Percentiles rank a stretch among this genome's conserved stretches.
These are phyloP conservation scores for Dalechampia spathulata DNA, from an alignment of 441 rosid species.

Conservation along the genomic window DNA sequence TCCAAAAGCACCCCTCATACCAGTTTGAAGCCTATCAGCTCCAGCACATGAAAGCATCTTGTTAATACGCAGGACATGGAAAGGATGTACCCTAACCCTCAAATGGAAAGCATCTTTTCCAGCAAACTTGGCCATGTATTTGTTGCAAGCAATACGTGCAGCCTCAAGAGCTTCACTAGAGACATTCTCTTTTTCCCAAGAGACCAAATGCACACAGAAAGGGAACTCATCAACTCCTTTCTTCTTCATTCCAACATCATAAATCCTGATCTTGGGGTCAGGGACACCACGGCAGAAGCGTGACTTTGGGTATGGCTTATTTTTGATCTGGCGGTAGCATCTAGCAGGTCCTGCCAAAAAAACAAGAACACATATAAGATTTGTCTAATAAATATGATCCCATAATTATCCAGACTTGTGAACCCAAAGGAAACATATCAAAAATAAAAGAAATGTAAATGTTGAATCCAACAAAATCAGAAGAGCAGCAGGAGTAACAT, in stretches of 20 bases:
- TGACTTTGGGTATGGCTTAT: constrained; percentile 84
- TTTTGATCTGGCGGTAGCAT: constrained; percentile 87
- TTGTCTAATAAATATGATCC: no score
- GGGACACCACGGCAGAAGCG: constrained; percentile 89
- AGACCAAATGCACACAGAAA: constrained; percentile 82
- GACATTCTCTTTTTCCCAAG: constrained; percentile 90
- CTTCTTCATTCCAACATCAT: constrained; percentile 91
- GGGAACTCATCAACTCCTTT: constrained; percentile 91
- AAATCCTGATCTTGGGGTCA: constrained; percentile 82
- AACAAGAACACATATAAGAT: no score
- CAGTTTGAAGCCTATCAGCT: constrained; percentile 92
- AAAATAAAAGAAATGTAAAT: no score
- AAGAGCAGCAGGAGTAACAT: no score
- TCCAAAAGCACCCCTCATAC: constrained; percentile 64
- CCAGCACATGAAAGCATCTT: constrained; percentile 98
- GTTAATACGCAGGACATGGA: constrained; percentile 80
- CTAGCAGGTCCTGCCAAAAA: constrained; percentile 68
- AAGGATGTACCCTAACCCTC: constrained; percentile 85
- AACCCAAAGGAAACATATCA: no score
- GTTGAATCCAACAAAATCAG: no score
- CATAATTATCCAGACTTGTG: no score
- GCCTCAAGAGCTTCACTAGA: constrained; percentile 93
- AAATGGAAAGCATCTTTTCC: constrained; percentile 92
- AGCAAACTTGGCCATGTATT: constrained; percentile 79
- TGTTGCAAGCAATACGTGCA: constrained; percentile 91